Percentiles rank a stretch among this genome's conserved stretches.
These are phyloP conservation scores for Euphorbia tirucalli DNA, from an alignment of 345 rosid species.

Conservation along the genomic window DNA sequence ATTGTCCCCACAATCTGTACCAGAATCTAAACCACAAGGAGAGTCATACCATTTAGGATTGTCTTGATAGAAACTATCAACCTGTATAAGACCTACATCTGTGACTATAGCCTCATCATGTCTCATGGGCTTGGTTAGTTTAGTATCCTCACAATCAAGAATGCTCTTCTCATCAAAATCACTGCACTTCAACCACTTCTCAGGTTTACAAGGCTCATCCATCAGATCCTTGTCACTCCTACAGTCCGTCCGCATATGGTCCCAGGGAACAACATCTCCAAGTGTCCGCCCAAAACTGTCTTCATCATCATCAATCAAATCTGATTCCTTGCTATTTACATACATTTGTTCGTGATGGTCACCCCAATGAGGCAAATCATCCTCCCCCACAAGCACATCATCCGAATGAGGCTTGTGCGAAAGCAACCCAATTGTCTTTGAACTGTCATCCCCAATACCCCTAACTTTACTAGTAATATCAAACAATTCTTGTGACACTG, in stretches of 20 bases:
- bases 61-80: slow-evolving; percentile 95
- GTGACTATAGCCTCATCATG: slow-evolving; percentile 76
- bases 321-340: slow-evolving; percentile 72
- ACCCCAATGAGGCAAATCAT: slow-evolving; percentile 84
- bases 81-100: slow-evolving; percentile 93
- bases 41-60: slow-evolving; percentile 94
- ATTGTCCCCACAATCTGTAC: slow-evolving; percentile 79
- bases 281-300: slow-evolving; percentile 89
- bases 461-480: slow-evolving; percentile 68
- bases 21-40: slow-evolving; percentile 87
- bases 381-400: slow-evolving; percentile 72
- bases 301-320: slow-evolving; percentile 82
- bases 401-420: slow-evolving; percentile 54
- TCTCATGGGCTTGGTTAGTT: slow-evolving; percentile 79
- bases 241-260: slow-evolving; percentile 65
- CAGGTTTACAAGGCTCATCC: slow-evolving; percentile 74
- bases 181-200: slow-evolving; percentile 85
- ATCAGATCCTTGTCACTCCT: slow-evolving; percentile 71
- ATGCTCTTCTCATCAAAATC: slow-evolving; percentile 92
- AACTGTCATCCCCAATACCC: slow-evolving; percentile 66
- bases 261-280: slow-evolving; percentile 93
- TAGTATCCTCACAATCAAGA: slow-evolving; percentile 85
- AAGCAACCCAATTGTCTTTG: slow-evolving; percentile 55
- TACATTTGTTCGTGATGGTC: slow-evolving; percentile 66
- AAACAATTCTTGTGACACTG: slow-evolving; percentile 72